Base-by-base conservation (phyloP, 2,329 filamentous ascomycete species). In the Cladophialophora immunda region DNA sequence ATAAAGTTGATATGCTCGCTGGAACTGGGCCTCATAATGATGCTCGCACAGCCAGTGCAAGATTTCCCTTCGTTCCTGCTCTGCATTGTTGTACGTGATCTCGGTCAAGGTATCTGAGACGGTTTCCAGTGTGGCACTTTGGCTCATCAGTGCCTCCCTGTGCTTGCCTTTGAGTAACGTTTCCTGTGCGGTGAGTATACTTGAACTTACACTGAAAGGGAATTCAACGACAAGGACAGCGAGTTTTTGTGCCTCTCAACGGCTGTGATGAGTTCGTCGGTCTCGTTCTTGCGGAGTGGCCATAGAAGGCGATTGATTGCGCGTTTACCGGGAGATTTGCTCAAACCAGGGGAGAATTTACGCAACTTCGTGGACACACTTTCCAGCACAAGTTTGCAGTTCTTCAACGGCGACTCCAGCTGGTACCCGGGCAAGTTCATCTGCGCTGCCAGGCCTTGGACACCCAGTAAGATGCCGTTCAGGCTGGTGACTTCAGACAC, bases 41-140 rank as follows among this genome's bases (percentile, higher is more conserved):
- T 70, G 38, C 9, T 68, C 65, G 30, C 54, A 68, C 17, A 70
- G 62, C 68, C 68, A 70, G 54, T 66, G 62, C 22, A 70, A 55
- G 25, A 70, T 38, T 5, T 56, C 47, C 22, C 57, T 54, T 9
- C 66, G 65, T 62, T 67, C 41, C 30, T 66, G 54, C 9, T 38
- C 52, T n/a, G 55, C 58, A 38, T 66, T 58, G 47, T 50, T 63
- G 52, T 59, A 47, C 36, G 47, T 66, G 19, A 66, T 15, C n/a
- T 66, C 56, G 22, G 56, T n/a, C 4, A 68, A 7, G 13, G 63
- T 53, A 19, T 62, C 64, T 15, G 63, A 62, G 47, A 68, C 32
- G 15, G 59, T n/a, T 5, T 68, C 63, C 9, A 68, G n/a, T 9
- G 38, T 54, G 2, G 56, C 52, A n/a, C 25, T 58, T 36, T 68